phyloP scores from a whole-genome alignment of 768 basidiomycete species.

The Royoungia palumana region DNA sequence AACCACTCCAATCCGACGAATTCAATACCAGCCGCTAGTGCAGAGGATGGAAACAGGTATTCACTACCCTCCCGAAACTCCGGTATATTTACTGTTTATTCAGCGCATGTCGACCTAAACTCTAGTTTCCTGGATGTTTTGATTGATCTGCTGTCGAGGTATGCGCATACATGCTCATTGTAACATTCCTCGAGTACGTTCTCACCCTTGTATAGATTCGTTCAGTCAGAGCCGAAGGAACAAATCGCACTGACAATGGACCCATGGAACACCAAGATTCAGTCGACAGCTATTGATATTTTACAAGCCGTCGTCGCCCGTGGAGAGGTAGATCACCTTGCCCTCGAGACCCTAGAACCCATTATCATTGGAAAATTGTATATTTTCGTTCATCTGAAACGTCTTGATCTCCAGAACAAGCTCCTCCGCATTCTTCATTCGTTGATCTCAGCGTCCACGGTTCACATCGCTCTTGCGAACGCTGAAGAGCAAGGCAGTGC shows the following conservation, averaged over 20 bases:
- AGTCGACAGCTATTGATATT: constrained; percentile 74
- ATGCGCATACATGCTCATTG: constrained; percentile 39
- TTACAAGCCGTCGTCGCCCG: constrained; percentile 79
- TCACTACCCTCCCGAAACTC: constrained; percentile 9
- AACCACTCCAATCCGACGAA: constrained; percentile 58
- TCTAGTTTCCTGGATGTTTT: constrained; percentile 75
- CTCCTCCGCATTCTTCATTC: constrained; percentile 89
- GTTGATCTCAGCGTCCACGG: constrained; percentile 63
- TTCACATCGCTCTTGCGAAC: constrained; percentile 29
- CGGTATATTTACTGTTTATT: constrained; percentile 6
- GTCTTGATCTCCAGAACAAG: constrained; percentile 89
- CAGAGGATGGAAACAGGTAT: constrained; percentile 61
- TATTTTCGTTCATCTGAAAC: constrained; percentile 60
- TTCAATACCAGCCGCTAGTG: constrained; percentile 59
- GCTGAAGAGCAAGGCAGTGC: constrained; percentile 32
- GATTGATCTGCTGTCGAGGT: constrained; percentile 73
- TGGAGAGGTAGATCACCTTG: constrained; percentile 66
- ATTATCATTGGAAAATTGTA: constrained; percentile 74
- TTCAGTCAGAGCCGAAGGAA: constrained; percentile 73
- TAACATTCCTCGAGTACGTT: neutral
- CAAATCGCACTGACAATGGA: constrained; percentile 49
- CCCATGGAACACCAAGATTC: constrained; percentile 59
- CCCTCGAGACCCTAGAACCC: constrained; percentile 65
- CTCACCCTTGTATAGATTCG: constrained; percentile 45
- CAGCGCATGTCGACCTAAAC: constrained; percentile 45